A percentile compares a stretch with the other conserved stretches of the same genome.
Conservation (phyloP, 805 yeast species). For the Zygotorulaspora sp. region DNA sequence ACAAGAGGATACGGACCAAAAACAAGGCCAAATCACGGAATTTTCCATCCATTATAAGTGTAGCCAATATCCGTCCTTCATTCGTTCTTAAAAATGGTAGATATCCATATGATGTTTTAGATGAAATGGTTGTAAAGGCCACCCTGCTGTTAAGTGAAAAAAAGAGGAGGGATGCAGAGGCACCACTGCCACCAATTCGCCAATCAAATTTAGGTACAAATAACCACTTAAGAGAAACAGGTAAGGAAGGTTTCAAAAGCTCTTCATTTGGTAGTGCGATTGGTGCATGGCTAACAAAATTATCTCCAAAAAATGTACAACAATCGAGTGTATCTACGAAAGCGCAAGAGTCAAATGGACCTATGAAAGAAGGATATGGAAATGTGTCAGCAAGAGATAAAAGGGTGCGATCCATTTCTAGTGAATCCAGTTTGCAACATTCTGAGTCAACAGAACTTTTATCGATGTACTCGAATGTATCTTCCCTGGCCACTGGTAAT, state of each 20-base stretch:
- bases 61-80: slow-evolving; percentile 20
- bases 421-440: slow-evolving; percentile 6
- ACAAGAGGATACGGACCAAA: slow-evolving; percentile 8
- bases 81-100: slow-evolving; percentile 19
- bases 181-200: slow-evolving; percentile 10
- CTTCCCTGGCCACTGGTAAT: slow-evolving; percentile 18
- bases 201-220: background rate
- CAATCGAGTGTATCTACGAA: background rate
- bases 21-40: slow-evolving; percentile 5
- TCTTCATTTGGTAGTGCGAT: slow-evolving; percentile 15
- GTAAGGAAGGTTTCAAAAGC: background rate
- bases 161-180: slow-evolving; percentile 11
- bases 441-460: slow-evolving; percentile 19
- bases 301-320: slow-evolving; percentile 8
- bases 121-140: slow-evolving; percentile 23
- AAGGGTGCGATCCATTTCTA: slow-evolving; percentile 1
- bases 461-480: slow-evolving; percentile 23
- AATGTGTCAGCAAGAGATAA: background rate
- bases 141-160: slow-evolving; percentile 16
- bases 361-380: background rate
- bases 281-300: slow-evolving; percentile 19
- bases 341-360: background rate
- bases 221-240: background rate
- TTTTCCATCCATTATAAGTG: slow-evolving; percentile 18
- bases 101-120: slow-evolving; percentile 28